Evolutionary conservation across 192 early-diverging fungal genomes (phyloP), one percentile per base, ranked within the genome.

Genomic region (Entomortierella beljakovae): DNA sequence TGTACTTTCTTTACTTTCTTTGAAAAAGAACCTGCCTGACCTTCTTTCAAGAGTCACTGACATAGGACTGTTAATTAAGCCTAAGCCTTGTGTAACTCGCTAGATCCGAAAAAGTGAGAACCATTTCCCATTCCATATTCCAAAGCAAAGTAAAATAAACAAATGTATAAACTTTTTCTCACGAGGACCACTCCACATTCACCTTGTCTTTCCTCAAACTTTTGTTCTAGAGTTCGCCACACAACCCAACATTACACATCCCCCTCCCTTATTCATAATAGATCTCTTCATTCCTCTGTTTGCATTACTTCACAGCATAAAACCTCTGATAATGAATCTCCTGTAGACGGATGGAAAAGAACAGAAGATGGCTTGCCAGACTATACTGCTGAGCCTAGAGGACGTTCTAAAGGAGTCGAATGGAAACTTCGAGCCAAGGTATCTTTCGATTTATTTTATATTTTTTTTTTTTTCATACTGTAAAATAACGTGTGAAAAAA

Each of bases 351-450:
- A 9, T 77, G 74, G 74, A 15, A 68, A 18, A 56, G 61, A 23
- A 79, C 75, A 8, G 32, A 40, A 26, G 75, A 79, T 48, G 75
- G 75, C 10, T 33, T 79, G 25, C 75, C 75, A 20, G 75, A 79
- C n/a, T 79, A 79, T 26, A 79, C 75, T 6, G 75, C 75, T 26
- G 75, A 79, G 38, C 75, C 75, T 4, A 31, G 68, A 28, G 75
- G 75, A 22, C 57, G 75, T 25, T 66, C 68, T 51, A 79, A 79
- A n/a, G 75, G 75, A 55, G 75, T 79, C 15, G 75, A 79, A 37
- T 79, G 75, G 75, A 79, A 79, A 35, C 62, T 79, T 32, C 67
- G 75, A 1, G 67, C 75, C 54, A 79, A 79, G 75, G 75, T 79
- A 70, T 29, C 8, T 5, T 2, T 50, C 2, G 6, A 5, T 29